Evolutionary conservation across 2,329 filamentous ascomycete genomes (phyloP).

Genomic region (Lecanosticta acicola): DNA sequence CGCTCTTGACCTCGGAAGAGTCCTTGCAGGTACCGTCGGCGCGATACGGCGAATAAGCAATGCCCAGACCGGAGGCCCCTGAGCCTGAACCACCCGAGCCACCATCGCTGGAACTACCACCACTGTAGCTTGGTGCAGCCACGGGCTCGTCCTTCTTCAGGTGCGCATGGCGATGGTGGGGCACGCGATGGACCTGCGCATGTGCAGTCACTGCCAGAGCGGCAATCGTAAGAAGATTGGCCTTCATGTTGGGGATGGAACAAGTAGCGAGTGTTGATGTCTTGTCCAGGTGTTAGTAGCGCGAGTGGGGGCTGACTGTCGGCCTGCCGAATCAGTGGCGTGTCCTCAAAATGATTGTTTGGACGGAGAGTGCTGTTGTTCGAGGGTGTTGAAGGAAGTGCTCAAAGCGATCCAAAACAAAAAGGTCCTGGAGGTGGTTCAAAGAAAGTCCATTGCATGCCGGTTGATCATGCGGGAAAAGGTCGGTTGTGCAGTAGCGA

Average conservation of each 20-base stretch:
- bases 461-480: background rate
- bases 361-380: slow-evolving; percentile 1
- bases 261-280: slow-evolving; percentile 6
- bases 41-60: slow-evolving; percentile 56
- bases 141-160: slow-evolving; percentile 27
- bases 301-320: slow-evolving; percentile 13
- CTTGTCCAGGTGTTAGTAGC: background rate
- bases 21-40: slow-evolving; percentile 60
- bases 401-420: too few species aligned
- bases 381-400: too few species aligned
- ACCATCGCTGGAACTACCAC: slow-evolving; percentile 5
- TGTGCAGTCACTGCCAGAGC: slow-evolving; percentile 22
- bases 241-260: slow-evolving; percentile 27
- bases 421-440: slow-evolving; percentile 3
- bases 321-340: slow-evolving; percentile 22
- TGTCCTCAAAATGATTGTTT: slow-evolving; percentile 4
- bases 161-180: slow-evolving; percentile 35
- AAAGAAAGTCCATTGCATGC: slow-evolving; percentile 4
- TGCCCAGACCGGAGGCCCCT: slow-evolving; percentile 39
- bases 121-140: slow-evolving; percentile 1
- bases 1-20: slow-evolving; percentile 54
- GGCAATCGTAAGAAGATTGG: slow-evolving; percentile 26
- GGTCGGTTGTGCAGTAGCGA: slow-evolving; percentile 2
- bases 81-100: too few species aligned
- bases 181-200: slow-evolving; percentile 31